Conservation (phyloP, 1,284 basidiomycete genomes). For the Ceratobasidium sp. region DNA sequence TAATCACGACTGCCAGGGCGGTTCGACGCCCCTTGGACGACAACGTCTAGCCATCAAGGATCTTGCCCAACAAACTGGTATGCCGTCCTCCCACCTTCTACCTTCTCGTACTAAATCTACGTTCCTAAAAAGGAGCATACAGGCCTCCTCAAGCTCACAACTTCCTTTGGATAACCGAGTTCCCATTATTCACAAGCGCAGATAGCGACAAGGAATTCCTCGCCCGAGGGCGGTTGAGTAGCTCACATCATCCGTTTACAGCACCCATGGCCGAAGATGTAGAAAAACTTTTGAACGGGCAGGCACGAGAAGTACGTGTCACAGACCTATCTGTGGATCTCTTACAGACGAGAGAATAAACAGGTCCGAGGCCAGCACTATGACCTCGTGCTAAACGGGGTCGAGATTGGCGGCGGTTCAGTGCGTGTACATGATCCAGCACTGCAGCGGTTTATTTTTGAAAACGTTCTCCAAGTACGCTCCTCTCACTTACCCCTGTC, state of each 20-base stretch:
- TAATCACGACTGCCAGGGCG: slow-evolving; percentile 61
- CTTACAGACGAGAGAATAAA: background rate
- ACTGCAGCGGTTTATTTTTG: slow-evolving; percentile 87
- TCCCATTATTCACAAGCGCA: slow-evolving; percentile 89
- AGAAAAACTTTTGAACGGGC: slow-evolving; percentile 63
- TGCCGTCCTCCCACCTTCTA: slow-evolving; percentile 45
- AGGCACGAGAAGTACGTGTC: slow-evolving; percentile 59
- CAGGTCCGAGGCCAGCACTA: slow-evolving; percentile 95
- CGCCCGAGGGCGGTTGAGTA: slow-evolving; percentile 85
- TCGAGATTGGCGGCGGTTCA: slow-evolving; percentile 92
- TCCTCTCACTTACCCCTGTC: background rate
- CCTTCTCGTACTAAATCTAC: slow-evolving; percentile 1
- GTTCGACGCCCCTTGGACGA: slow-evolving; percentile 82
- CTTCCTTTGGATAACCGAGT: slow-evolving; percentile 95
- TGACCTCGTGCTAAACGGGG: slow-evolving; percentile 94
- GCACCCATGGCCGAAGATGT: slow-evolving; percentile 93
- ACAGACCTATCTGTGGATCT: background rate
- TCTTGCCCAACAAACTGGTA: slow-evolving; percentile 67
- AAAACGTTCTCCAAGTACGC: slow-evolving; percentile 75
- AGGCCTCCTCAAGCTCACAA: slow-evolving; percentile 67
- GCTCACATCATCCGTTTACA: slow-evolving; percentile 94
- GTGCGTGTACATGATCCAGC: slow-evolving; percentile 89
- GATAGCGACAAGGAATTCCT: slow-evolving; percentile 89
- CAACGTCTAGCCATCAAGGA: slow-evolving; percentile 73
- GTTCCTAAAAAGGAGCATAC: slow-evolving; percentile 57